phyloP scores from a whole-genome alignment of 148 eudicot genomes.

The Rhododendron vialii region DNA sequence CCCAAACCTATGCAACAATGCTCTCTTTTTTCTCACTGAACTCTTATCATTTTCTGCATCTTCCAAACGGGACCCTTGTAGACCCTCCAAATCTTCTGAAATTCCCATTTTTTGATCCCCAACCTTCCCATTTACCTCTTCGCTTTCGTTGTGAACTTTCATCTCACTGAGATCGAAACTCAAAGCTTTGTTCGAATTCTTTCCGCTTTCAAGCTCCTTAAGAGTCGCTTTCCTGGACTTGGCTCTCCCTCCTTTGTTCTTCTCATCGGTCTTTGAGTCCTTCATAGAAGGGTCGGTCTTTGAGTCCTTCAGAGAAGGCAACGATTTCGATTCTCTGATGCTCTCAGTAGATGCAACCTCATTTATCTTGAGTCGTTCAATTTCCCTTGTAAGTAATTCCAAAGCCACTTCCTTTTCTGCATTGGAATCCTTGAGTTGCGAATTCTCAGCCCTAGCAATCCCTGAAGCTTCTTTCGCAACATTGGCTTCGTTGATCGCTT shows the following conservation, averaged over 20 bases:
- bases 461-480: conserved; percentile 81
- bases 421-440: conserved; percentile 47
- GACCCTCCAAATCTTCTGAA: conserved; percentile 36
- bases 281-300: conserved; percentile 27
- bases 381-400: conserved; percentile 51
- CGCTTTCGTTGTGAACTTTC: conserved; percentile 1
- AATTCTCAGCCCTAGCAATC: conserved; percentile 63
- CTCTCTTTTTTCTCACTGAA: conserved; percentile 37
- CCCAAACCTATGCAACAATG: conserved; percentile 54
- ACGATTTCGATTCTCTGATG: conserved; percentile 48
- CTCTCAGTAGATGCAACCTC: conserved; percentile 56
- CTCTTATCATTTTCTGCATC: conserved; percentile 29
- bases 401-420: conserved; percentile 62
- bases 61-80: conserved; percentile 24
- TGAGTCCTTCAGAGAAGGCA: conserved; percentile 29
- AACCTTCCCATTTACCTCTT: conserved; percentile 15
- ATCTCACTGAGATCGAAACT: conserved; percentile 45
- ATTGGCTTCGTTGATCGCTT: conserved; percentile 68
- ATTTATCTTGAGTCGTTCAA: conserved; percentile 47
- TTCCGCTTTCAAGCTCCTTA: conserved; percentile 29
- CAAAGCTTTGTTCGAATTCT: conserved; percentile 18
- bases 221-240: conserved; percentile 19
- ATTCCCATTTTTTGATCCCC: conserved; percentile 5
- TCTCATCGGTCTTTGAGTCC: conserved; percentile 14
- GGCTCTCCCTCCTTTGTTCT: conserved; percentile 18